A percentile compares a stretch with the other conserved stretches of the same genome.
Evolutionary conservation across 2,329 filamentous ascomycete genomes (phyloP).

Genomic region (Colletotrichum magnum): DNA sequence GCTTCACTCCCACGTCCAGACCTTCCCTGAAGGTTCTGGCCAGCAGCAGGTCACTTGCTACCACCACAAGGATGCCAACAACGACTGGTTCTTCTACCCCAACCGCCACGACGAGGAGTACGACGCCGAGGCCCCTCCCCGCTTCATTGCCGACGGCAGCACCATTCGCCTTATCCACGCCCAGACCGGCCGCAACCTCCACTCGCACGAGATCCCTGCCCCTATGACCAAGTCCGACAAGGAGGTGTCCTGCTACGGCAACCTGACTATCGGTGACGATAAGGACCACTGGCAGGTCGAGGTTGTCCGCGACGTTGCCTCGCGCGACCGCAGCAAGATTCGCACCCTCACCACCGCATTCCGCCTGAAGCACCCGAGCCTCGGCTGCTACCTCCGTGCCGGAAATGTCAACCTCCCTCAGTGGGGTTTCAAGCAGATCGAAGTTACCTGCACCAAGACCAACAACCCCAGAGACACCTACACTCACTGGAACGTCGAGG

Average conservation of each 20-base stretch:
- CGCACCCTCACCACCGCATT: conserved; percentile 95
- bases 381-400: conserved; percentile 94
- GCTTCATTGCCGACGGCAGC: conserved; percentile 84
- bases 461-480: conserved; percentile 95
- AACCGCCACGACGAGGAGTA: conserved; percentile 84
- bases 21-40: conserved; percentile 90
- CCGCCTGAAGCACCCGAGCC: conserved; percentile 83
- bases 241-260: conserved; percentile 97
- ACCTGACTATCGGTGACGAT: conserved; percentile 93
- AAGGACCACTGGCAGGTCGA: conserved; percentile 99
- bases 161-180: conserved; percentile 91
- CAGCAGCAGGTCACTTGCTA: conserved; percentile 99
- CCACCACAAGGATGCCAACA: conserved; percentile 99
- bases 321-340: conserved; percentile 85
- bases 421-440: conserved; percentile 99
- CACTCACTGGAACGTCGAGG: conserved; percentile 99
- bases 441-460: conserved; percentile 93
- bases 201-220: conserved; percentile 92
- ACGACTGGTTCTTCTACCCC: conserved; percentile 99
- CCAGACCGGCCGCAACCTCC: conserved; percentile 95
- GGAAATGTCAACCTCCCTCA: conserved; percentile 97
- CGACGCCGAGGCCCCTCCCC: conserved; percentile 77
- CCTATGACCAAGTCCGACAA: conserved; percentile 90
- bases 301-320: conserved; percentile 90
- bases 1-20: conserved; percentile 96